Percentiles rank a stretch among this genome's conserved stretches.
phyloP scores from a whole-genome alignment of 768 basidiomycete species.

The Strobilomyces confusus region DNA sequence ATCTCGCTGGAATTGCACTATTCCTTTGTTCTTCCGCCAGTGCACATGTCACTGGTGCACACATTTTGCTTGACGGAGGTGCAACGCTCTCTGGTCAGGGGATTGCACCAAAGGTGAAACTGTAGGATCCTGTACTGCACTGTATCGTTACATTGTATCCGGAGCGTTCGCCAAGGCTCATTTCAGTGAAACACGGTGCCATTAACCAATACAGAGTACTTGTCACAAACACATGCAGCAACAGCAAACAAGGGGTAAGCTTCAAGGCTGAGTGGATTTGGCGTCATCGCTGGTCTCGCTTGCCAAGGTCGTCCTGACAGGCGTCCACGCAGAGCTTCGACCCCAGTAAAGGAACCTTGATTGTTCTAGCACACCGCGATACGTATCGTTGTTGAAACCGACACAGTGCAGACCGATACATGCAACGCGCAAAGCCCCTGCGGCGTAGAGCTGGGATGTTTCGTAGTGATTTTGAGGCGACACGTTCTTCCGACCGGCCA shows the following conservation, averaged over 20 bases:
- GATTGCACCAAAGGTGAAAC: constrained; percentile 23
- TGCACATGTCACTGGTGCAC: constrained; percentile 70
- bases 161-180: not conserved
- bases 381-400: constrained; percentile 67
- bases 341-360: constrained; percentile 35
- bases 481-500: constrained; percentile 65
- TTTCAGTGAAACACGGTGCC: not conserved
- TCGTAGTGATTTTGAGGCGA: constrained; percentile 80
- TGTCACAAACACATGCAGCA: not conserved
- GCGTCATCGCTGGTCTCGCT: constrained; percentile 16
- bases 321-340: constrained; percentile 17
- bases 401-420: constrained; percentile 75
- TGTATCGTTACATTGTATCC: not conserved
- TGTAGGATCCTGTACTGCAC: constrained; percentile 11
- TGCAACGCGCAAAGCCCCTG: constrained; percentile 67
- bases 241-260: not conserved
- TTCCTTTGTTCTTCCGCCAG: constrained; percentile 70
- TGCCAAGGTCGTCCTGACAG: constrained; percentile 4
- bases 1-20: constrained; percentile 67
- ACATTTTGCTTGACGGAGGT: constrained; percentile 72
- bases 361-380: constrained; percentile 62
- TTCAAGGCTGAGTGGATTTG: constrained; percentile 7
- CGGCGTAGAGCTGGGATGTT: constrained; percentile 64
- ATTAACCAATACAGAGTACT: constrained; percentile 3
- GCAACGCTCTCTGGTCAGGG: constrained; percentile 18